Evolutionary conservation across 768 basidiomycete genomes (phyloP).

Genomic region (Lentinula lateritia): DNA sequence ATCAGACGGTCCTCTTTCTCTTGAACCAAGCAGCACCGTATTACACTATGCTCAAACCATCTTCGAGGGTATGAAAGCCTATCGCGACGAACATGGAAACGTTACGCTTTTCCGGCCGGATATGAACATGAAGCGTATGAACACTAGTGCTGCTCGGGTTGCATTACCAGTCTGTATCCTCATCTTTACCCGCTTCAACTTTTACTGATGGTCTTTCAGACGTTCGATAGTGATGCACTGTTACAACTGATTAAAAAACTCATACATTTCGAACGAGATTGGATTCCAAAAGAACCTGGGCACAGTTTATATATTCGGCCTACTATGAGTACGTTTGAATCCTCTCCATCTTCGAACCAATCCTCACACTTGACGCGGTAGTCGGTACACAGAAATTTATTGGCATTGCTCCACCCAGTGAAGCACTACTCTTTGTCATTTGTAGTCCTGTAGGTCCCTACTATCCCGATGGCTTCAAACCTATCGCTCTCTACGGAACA

Average conservation of each 20-base stretch:
- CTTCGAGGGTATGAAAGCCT: conserved; percentile 96
- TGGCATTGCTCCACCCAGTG: conserved; percentile 69
- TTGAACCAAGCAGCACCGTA: conserved; percentile 77
- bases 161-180: conserved; percentile 61
- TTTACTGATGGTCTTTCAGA: conserved; percentile 31
- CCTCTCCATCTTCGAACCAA: background rate
- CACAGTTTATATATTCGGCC: conserved; percentile 81
- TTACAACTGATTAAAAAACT: conserved; percentile 82
- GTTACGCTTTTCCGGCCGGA: conserved; percentile 89
- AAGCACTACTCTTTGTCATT: conserved; percentile 85
- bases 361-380: conserved; percentile 20
- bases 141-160: conserved; percentile 70
- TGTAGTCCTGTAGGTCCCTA: conserved; percentile 81
- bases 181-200: background rate
- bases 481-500: conserved; percentile 81
- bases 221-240: conserved; percentile 72
- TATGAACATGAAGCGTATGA: conserved; percentile 98
- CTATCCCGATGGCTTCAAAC: conserved; percentile 85
- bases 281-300: conserved; percentile 86
- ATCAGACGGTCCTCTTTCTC: conserved; percentile 62
- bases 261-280: conserved; percentile 75
- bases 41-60: conserved; percentile 90
- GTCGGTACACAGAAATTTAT: conserved; percentile 74
- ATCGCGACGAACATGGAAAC: conserved; percentile 64
- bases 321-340: background rate